Percentiles rank a stretch among this genome's conserved stretches.
Evolutionary conservation across 768 basidiomycete species (phyloP).

Genomic region (Kwoniella shandongensis): DNA sequence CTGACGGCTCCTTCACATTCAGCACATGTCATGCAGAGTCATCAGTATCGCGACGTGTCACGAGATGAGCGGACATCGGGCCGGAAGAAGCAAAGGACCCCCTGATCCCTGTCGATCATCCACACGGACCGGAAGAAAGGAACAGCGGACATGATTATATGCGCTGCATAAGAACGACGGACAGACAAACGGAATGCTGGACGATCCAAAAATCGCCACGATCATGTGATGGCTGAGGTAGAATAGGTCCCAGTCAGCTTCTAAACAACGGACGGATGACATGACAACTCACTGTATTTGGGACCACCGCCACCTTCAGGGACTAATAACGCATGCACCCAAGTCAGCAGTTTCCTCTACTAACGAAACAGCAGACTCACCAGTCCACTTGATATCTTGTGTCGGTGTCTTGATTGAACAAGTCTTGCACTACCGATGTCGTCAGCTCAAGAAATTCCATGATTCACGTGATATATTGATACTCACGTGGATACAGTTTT

Average conservation of each 20-base stretch:
- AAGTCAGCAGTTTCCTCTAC: background rate
- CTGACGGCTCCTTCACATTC: too few relatives aligned
- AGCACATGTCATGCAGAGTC: too few relatives aligned
- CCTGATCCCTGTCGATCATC: too few relatives aligned
- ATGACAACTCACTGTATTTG: conserved; percentile 72
- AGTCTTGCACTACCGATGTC: conserved; percentile 71
- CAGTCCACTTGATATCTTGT: conserved; percentile 87
- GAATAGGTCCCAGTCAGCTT: background rate
- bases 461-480: background rate
- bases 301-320: conserved; percentile 97
- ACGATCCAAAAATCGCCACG: background rate
- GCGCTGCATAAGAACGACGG: background rate
- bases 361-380: conserved; percentile 21
- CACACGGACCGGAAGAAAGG: too few relatives aligned
- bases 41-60: too few relatives aligned
- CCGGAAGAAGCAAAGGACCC: too few relatives aligned
- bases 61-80: too few relatives aligned
- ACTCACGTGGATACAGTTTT: conserved; percentile 57
- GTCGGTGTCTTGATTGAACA: conserved; percentile 94
- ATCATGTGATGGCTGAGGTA: conserved; percentile 29
- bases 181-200: conserved; percentile 2
- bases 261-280: background rate
- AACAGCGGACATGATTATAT: too few relatives aligned
- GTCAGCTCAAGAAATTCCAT: background rate
- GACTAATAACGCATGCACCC: conserved; percentile 58